phyloP scores from a whole-genome alignment of 495 filamentous ascomycete genomes.

The Neurospora discreta region DNA sequence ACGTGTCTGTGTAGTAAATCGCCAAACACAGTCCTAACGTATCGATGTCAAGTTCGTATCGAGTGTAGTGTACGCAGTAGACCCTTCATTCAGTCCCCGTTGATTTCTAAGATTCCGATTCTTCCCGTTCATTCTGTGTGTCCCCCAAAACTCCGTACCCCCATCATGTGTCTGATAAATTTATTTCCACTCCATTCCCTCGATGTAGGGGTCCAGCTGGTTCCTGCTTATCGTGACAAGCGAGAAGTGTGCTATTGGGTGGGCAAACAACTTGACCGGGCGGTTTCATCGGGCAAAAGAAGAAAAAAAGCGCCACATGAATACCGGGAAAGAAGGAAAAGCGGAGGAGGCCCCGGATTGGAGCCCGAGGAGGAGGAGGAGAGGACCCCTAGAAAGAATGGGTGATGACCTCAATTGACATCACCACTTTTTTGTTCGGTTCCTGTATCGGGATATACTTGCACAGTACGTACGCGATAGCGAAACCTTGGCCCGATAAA shows the following conservation, averaged over 20 bases:
- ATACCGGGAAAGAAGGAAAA: too few relatives aligned
- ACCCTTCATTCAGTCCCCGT: too few relatives aligned
- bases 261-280: too few relatives aligned
- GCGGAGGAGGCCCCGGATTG: too few relatives aligned
- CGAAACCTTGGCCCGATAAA: background rate
- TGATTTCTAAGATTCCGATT: background rate
- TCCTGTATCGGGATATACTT: background rate
- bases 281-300: background rate
- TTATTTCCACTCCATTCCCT: too few relatives aligned
- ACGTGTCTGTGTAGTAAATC: background rate
- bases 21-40: background rate
- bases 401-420: background rate
- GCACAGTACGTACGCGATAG: background rate
- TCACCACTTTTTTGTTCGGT: background rate
- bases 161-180: too few relatives aligned
- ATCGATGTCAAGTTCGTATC: too few relatives aligned
- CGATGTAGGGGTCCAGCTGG: background rate
- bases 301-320: too few relatives aligned
- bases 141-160: too few relatives aligned
- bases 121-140: background rate
- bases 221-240: background rate
- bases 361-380: too few relatives aligned
- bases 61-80: too few relatives aligned
- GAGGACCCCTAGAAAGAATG: background rate
- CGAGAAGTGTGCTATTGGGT: too few relatives aligned